These are phyloP conservation scores for Penicillium sp. DNA, from an alignment of 2,329 filamentous ascomycete genomes.

Conservation along the genomic window DNA sequence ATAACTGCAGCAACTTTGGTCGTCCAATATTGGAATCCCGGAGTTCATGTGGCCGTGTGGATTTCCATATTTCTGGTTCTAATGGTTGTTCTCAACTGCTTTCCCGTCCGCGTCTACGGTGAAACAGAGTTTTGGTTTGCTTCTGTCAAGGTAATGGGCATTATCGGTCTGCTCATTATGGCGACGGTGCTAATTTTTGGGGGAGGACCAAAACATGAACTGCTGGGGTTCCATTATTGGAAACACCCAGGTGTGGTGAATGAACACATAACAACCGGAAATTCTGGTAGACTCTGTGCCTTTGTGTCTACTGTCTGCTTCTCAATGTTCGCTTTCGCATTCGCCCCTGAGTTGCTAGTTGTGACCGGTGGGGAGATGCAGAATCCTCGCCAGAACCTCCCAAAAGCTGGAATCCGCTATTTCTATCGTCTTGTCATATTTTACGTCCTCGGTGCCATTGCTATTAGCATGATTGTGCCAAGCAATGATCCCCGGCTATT, in stretches of 20 bases:
- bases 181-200: slow-evolving; percentile 58
- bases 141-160: background rate
- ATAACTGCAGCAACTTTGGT: slow-evolving; percentile 64
- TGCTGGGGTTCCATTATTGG: background rate
- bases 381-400: slow-evolving; percentile 56
- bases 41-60: slow-evolving; percentile 60
- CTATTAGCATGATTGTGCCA: slow-evolving; percentile 52
- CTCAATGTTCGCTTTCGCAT: slow-evolving; percentile 60
- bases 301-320: slow-evolving; percentile 52
- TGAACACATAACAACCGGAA: background rate
- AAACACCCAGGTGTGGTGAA: background rate
- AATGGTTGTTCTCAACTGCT: slow-evolving; percentile 58
- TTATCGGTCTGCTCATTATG: slow-evolving; percentile 36
- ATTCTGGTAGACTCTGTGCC: background rate
- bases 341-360: background rate
- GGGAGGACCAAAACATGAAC: background rate
- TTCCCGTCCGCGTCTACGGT: slow-evolving; percentile 58
- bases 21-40: slow-evolving; percentile 57
- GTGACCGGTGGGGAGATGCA: slow-evolving; percentile 55
- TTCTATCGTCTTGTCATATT: slow-evolving; percentile 58
- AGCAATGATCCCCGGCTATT: slow-evolving; percentile 47
- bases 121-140: slow-evolving; percentile 17
- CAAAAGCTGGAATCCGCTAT: slow-evolving; percentile 54
- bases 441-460: slow-evolving; percentile 52
- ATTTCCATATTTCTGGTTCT: slow-evolving; percentile 60